Base-by-base conservation (phyloP, 345 rosid genomes). In the Psidium guajava region DNA sequence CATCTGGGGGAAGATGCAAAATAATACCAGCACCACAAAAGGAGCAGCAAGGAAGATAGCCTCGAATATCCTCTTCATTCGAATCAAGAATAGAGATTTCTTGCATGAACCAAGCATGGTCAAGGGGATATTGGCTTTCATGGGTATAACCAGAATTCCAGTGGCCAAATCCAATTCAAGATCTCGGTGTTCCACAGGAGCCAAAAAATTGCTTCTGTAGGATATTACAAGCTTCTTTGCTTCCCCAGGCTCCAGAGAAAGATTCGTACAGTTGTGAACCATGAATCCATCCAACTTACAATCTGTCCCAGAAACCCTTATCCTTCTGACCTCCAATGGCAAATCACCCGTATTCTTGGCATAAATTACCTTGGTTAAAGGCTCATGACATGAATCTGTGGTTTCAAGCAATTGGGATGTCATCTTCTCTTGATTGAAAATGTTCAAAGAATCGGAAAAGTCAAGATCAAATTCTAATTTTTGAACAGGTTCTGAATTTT, bases 121-220 rank as follows among this genome's bases (percentile, higher is more conserved):
- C 77, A 91, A 85, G 44, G 97, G 94, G 42, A 95, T 84, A 74
- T 88, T 93, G 28, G 98, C 95, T 90, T 90, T 94, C 93, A 95
- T 89, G 25, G 96, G 98, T 83, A 95, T 88, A 83, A 92, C 89
- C 84, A 92, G 85, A 86, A 93, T 90, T 77, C 95, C 98, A 84
- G 92, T 87, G 53, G 89, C 89, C 87, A 93, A 92, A 73, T 91
- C 90, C 89, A 92, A 87, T 77, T 91, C 92, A 84, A 93, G 95
- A 89, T 93, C 93, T 84, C 89, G 85, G 49, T 86, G 89, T 47
- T 92, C 90, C 85, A 88, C 82, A n/a, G 91, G 87, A 51, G 91
- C 89, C 16, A 91, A 90, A 90, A 91, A 92, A 84, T 93, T 90
- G 32, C 92, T 84, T 86, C 88, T 89, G 87, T 93, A 95, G 22